These are phyloP conservation scores for Exserohilum rostratum DNA, from an alignment of 2,329 filamentous ascomycete species.

Conservation along the genomic window DNA sequence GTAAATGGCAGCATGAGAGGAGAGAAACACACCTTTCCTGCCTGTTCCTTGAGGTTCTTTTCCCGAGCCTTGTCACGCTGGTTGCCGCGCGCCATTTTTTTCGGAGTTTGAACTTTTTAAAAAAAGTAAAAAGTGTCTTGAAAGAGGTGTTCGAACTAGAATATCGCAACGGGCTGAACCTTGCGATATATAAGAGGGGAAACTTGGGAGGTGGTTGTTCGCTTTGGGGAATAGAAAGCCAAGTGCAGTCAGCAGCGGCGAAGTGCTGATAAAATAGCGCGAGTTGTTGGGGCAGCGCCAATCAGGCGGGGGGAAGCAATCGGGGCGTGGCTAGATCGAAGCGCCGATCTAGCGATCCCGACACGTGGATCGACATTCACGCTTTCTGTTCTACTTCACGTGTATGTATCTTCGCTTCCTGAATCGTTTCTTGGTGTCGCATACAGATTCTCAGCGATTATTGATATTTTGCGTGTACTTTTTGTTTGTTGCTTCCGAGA, in stretches of 20 bases:
- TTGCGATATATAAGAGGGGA: too few species aligned
- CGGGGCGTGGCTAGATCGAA: conserved; percentile 4
- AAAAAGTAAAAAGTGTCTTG: neutral
- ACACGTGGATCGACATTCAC: conserved; percentile 11
- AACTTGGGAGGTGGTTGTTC: too few species aligned
- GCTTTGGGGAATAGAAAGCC: conserved; percentile 5
- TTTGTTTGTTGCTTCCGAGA: neutral
- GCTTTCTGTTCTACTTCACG: neutral
- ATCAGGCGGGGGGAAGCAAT: conserved; percentile 1
- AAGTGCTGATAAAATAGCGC: conserved; percentile 19
- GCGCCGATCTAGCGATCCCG: conserved; percentile 5
- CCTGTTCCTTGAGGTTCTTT: conserved; percentile 78
- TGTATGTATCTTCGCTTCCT: too few species aligned
- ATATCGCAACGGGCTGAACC: neutral
- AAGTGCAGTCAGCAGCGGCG: conserved; percentile 14
- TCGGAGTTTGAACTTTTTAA: neutral
- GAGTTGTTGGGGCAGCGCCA: conserved; percentile 12
- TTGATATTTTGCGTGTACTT: too few species aligned
- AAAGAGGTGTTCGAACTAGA: neutral
- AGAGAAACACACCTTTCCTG: conserved; percentile 60
- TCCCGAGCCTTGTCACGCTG: conserved; percentile 93
- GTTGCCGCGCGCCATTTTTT: conserved; percentile 86
- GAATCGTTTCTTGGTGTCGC: neutral
- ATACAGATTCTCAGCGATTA: too few species aligned
- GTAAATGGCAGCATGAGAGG: neutral